Base-by-base conservation (phyloP, 305 asterid species). In the Fraxinus dipetala region DNA sequence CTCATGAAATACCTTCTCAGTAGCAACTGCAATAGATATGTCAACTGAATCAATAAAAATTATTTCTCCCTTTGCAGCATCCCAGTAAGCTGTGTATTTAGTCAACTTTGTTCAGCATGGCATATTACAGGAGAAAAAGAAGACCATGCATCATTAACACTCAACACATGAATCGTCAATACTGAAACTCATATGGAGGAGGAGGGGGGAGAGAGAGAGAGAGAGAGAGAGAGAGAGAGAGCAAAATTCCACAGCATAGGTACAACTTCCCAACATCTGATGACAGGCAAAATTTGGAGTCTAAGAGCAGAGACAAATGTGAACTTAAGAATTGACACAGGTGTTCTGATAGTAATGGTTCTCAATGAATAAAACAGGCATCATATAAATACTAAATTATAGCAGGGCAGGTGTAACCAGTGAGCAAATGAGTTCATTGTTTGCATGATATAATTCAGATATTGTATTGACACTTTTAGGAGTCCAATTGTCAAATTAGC, bases 21-120 rank as follows among this genome's bases (percentile, higher is more conserved):
- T 96, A 75, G 99, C 99, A 81, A 96, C 98, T 61, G 99, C 99
- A 88, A 96, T 88, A 75, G 99, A 94, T 89, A 93, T 94, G 87
- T 96, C 99, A 84, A 96, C 94, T 28, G 97, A 88, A 85, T 92
- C 95, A 77, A 92, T 90, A 43, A 92, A 84, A 32, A 92, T 88
- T 48, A 87, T 84, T 89, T 92, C 99, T 26, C 92, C 94, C 87
- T 88, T 93, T 84, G 82, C 87, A 77, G 73, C 84, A 88, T 96
- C 94, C 99, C 99, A 96, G 79, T 89, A 96, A 82, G 98, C 99
- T 93, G 93, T 86, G 89, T 30, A 43, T 59, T 6, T 80, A 72
- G 79, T 75, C 76, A 79, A 79, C 32, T 63, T 63, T 48, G 76
- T 76, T 84, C 84, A 90, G 88, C 82, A 82, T 30, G 20, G 18